phyloP scores from a whole-genome alignment of 495 filamentous ascomycete species.

The Aspergillus sclerotioniger region DNA sequence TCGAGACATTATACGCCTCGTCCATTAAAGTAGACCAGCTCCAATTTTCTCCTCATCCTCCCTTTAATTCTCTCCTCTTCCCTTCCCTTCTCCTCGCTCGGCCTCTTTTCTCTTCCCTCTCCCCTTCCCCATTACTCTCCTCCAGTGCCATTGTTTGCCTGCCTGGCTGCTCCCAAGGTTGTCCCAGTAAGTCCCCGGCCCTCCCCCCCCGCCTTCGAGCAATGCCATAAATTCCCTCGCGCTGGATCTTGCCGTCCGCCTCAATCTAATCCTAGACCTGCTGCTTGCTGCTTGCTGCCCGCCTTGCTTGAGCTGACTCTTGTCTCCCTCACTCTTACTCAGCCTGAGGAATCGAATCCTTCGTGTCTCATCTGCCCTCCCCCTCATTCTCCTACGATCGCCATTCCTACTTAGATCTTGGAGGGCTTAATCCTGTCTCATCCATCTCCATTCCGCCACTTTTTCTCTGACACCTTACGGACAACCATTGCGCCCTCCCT shows the following conservation, averaged over 20 bases:
- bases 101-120: slow-evolving; percentile 6
- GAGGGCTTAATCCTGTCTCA: slow-evolving; percentile 3
- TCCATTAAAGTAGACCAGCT: not conserved
- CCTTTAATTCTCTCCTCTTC: slow-evolving; percentile 12
- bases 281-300: not conserved
- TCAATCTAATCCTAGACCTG: not conserved
- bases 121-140: slow-evolving; percentile 9
- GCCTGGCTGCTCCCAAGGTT: not conserved
- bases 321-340: not conserved
- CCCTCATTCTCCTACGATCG: not conserved
- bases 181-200: too few species aligned
- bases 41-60: not conserved
- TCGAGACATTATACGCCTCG: not conserved
- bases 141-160: slow-evolving; percentile 5
- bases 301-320: slow-evolving; percentile 1
- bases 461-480: not conserved
- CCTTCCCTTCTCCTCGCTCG: slow-evolving; percentile 7
- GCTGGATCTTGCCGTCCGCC: not conserved
- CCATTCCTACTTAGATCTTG: not conserved
- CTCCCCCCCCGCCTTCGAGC: too few species aligned
- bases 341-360: slow-evolving; percentile 1
- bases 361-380: not conserved
- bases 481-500: not conserved
- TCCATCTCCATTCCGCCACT: slow-evolving; percentile 4
- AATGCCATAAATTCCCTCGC: not conserved